Conservation (phyloP, 768 basidiomycete species). For the Lentinula edodes region DNA sequence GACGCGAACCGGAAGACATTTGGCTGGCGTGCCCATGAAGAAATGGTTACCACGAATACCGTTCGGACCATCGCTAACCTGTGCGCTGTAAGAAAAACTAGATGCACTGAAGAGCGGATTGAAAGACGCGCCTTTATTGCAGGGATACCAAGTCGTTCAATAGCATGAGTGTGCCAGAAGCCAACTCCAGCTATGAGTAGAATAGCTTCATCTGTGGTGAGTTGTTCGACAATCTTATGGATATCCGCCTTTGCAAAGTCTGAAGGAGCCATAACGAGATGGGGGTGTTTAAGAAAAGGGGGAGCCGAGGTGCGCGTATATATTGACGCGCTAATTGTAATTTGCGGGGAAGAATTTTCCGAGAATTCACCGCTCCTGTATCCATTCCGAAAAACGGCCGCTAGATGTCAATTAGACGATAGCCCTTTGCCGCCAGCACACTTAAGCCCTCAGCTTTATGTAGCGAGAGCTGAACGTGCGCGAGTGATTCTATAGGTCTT, state of each 20-base stretch:
- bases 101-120: neutral
- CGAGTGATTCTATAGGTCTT: no score
- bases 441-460: no score
- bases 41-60: slow-evolving; percentile 71
- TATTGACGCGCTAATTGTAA: neutral
- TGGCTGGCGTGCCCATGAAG: slow-evolving; percentile 78
- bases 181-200: slow-evolving; percentile 67
- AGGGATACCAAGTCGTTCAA: slow-evolving; percentile 65
- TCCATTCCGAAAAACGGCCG: neutral
- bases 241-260: slow-evolving; percentile 64
- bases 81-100: neutral
- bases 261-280: slow-evolving; percentile 51
- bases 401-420: neutral
- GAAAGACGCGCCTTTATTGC: slow-evolving; percentile 50
- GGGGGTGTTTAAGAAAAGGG: no score
- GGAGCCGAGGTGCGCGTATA: neutral
- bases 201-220: slow-evolving; percentile 74
- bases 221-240: slow-evolving; percentile 52
- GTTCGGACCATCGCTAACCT: slow-evolving; percentile 81
- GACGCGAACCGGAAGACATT: slow-evolving; percentile 60
- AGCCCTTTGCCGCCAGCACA: neutral
- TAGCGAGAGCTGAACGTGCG: no score
- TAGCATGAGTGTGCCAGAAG: slow-evolving; percentile 68
- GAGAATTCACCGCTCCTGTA: neutral
- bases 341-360: neutral